A percentile compares a stretch with the other conserved stretches of the same genome.
Evolutionary conservation across 257 asterid genomes (phyloP).

Genomic region (Solanum ossicruentum): DNA sequence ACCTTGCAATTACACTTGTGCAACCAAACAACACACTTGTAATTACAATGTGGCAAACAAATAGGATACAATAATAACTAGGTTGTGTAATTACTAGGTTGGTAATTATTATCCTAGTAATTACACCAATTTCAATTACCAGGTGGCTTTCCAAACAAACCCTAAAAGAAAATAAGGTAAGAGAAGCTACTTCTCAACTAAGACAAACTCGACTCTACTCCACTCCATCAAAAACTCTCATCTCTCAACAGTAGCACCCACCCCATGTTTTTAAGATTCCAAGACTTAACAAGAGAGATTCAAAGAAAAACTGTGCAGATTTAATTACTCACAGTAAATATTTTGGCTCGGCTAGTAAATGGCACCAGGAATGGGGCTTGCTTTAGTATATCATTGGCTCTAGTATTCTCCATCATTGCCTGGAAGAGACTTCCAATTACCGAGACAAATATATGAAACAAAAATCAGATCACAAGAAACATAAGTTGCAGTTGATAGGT

Average conservation of each 20-base stretch:
- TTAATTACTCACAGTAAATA: constrained; percentile 62
- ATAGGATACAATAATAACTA: no score
- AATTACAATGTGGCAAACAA: no score
- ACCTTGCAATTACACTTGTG: no score
- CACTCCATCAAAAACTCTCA: not conserved
- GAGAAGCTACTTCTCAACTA: not conserved
- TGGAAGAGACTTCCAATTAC: constrained; percentile 17
- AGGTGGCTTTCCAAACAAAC: no score
- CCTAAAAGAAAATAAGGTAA: not conserved
- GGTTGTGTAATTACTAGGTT: no score
- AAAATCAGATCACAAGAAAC: not conserved
- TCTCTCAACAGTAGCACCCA: not conserved
- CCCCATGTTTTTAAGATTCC: not conserved
- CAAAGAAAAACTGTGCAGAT: not conserved
- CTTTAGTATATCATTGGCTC: constrained; percentile 76
- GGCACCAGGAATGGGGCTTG: constrained; percentile 97
- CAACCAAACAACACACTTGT: no score
- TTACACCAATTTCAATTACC: no score
- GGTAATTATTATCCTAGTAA: no score
- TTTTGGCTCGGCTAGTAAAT: constrained; percentile 89
- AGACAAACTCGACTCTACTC: not conserved
- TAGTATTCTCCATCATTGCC: constrained; percentile 74
- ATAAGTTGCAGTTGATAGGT: not conserved
- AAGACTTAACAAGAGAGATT: not conserved
- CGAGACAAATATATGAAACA: constrained; percentile 1